Percentiles rank a stretch among this genome's conserved stretches.
phyloP scores from a whole-genome alignment of 305 asterid species.

The Salvia sclarea region DNA sequence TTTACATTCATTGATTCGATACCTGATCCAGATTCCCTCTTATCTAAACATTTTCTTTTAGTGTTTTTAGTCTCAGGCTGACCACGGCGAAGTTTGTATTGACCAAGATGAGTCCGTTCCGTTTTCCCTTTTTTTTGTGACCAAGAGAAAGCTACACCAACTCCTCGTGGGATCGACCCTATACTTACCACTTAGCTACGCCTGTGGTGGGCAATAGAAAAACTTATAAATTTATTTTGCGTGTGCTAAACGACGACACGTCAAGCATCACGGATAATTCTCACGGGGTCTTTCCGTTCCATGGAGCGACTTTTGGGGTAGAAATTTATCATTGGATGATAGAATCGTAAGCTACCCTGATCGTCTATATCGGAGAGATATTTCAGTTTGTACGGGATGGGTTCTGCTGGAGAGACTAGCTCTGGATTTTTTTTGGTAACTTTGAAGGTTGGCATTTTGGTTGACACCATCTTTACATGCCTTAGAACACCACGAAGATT shows the following conservation, averaged over 20 bases:
- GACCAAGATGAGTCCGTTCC: too few species aligned
- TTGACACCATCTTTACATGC: not conserved
- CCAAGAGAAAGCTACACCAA: too few species aligned
- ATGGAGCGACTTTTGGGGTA: slow-evolving; percentile 30
- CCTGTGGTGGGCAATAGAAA: too few species aligned
- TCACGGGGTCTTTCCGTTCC: slow-evolving; percentile 39
- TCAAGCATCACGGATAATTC: slow-evolving; percentile 37
- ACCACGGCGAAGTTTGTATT: too few species aligned
- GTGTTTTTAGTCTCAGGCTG: not conserved
- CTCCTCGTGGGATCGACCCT: too few species aligned
- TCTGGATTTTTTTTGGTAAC: slow-evolving; percentile 48
- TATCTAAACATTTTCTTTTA: too few species aligned
- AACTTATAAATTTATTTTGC: too few species aligned
- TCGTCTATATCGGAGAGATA: slow-evolving; percentile 69
- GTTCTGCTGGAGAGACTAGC: slow-evolving; percentile 54
- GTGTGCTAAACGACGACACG: too few species aligned
- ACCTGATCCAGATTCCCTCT: too few species aligned
- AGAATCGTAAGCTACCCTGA: slow-evolving; percentile 56
- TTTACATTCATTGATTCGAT: too few species aligned
- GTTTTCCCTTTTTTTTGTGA: too few species aligned
- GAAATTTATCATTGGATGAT: slow-evolving; percentile 57
- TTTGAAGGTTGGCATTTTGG: slow-evolving; percentile 38
- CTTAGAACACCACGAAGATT: not conserved
- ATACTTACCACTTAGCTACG: too few species aligned
- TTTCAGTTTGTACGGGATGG: slow-evolving; percentile 53